Base-by-base conservation (phyloP, 495 filamentous ascomycete species). In the Tuber microsphaerosporum region DNA sequence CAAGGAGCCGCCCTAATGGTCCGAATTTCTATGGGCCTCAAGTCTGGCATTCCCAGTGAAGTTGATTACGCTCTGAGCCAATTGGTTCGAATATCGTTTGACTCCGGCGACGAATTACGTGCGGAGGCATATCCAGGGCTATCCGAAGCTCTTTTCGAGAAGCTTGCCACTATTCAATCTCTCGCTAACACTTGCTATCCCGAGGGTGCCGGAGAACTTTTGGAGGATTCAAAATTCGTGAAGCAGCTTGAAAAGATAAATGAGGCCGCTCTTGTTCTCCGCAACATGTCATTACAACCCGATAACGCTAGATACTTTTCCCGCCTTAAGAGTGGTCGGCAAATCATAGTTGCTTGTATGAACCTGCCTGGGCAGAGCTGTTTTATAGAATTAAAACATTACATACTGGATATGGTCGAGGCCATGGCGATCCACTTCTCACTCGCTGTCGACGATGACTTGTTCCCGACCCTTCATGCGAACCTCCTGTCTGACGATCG, bases 101-200 rank as follows among this genome's bases (percentile, higher is more conserved):
- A 97, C 83, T 88, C 93, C 44, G 94, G 94, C 43, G 96, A 98
- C 82, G 97, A 97, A 81, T 97, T 96, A 84, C 92, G 92, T 77
- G 97, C 97, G 75, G 94, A 97, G 75, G 89, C 90, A 4, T 97
- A 97, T 81, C 90, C 91, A n/a, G 89, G 93, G 45, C 86, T 99
- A 48, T 93, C 93, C 2, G 95, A 98, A 82, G 92, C 91, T 19
- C 86, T 99, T 39, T 91, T 97, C 78, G 90, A 92, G 78, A 94
- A 93, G 81, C 89, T 92, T 8, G 86, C 97, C 31, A 88, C 91
- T 70, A 86, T 95, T 31, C 90, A 97, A 79, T 92, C 92, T 9
- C 84, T 95, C 42, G 88, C 92, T 71, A 87, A 86, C 75, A 85
- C 87, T 3, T 83, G 88, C 20, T 86, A 90, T 46, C 70, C 71